Conservation (phyloP, 2,329 filamentous ascomycete species). For the Chrysoporthe austroafricana region DNA sequence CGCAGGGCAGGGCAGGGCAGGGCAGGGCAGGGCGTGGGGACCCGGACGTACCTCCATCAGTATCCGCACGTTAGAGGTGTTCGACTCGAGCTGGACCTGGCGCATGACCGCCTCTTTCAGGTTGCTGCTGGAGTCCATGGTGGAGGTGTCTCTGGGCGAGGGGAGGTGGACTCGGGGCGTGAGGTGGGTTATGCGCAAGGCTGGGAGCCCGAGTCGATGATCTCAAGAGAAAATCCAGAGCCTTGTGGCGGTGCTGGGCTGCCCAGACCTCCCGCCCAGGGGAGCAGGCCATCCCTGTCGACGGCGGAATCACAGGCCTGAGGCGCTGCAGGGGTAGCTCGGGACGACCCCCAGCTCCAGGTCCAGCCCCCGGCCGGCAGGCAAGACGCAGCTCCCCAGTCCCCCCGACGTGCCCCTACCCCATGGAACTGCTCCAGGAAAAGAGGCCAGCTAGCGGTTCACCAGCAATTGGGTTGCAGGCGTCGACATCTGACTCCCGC, state of each 20-base stretch:
- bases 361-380: not conserved
- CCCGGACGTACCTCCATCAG: constrained; percentile 66
- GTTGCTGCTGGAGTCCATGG: constrained; percentile 59
- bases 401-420: constrained; percentile 24
- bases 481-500: constrained; percentile 19
- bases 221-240: constrained; percentile 29
- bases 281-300: constrained; percentile 9
- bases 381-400: constrained; percentile 17
- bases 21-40: not conserved
- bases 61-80: constrained; percentile 68
- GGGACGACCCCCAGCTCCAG: not conserved
- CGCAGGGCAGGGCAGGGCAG: not conserved
- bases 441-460: constrained; percentile 35
- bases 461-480: constrained; percentile 18
- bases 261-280: not conserved
- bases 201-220: constrained; percentile 19
- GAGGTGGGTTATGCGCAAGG: not conserved
- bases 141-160: constrained; percentile 19
- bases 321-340: constrained; percentile 21
- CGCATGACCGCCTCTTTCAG: constrained; percentile 67
- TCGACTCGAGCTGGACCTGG: constrained; percentile 66
- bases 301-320: not conserved
- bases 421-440: constrained; percentile 26
- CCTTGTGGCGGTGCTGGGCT: constrained; percentile 24
- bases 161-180: too few species aligned